These are phyloP conservation scores for Neopestalotiopsis sp. DNA, from an alignment of 2,329 filamentous ascomycete species.

Conservation along the genomic window DNA sequence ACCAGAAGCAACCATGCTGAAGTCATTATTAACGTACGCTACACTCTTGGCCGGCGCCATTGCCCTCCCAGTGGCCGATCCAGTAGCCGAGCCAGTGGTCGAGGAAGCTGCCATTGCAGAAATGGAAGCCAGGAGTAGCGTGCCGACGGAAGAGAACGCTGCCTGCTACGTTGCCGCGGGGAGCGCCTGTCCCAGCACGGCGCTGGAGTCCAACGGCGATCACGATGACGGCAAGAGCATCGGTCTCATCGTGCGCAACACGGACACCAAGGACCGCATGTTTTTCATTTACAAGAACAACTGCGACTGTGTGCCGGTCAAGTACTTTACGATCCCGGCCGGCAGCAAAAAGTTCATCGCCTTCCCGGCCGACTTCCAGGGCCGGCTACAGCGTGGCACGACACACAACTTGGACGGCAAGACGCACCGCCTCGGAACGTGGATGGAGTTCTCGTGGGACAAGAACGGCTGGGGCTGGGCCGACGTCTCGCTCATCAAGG, in stretches of 20 bases:
- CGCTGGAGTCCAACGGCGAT: constrained; percentile 22
- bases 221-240: constrained; percentile 22
- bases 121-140: neutral
- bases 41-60: neutral
- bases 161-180: neutral
- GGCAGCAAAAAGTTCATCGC: constrained; percentile 31
- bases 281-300: constrained; percentile 35
- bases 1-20: neutral
- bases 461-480: constrained; percentile 30
- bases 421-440: constrained; percentile 32
- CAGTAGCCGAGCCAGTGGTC: neutral
- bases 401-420: constrained; percentile 31
- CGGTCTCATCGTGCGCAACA: constrained; percentile 28
- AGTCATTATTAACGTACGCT: neutral
- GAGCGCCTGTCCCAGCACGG: neutral
- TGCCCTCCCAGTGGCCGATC: neutral
- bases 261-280: constrained; percentile 23
- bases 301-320: constrained; percentile 33
- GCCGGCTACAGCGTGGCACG: constrained; percentile 32
- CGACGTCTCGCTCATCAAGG: constrained; percentile 36
- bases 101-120: neutral
- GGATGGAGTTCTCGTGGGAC: constrained; percentile 33
- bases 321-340: constrained; percentile 33
- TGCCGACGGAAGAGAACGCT: neutral
- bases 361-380: constrained; percentile 32